phyloP scores from a whole-genome alignment of 148 eudicot genomes.

The Chenopodium formosanum region DNA sequence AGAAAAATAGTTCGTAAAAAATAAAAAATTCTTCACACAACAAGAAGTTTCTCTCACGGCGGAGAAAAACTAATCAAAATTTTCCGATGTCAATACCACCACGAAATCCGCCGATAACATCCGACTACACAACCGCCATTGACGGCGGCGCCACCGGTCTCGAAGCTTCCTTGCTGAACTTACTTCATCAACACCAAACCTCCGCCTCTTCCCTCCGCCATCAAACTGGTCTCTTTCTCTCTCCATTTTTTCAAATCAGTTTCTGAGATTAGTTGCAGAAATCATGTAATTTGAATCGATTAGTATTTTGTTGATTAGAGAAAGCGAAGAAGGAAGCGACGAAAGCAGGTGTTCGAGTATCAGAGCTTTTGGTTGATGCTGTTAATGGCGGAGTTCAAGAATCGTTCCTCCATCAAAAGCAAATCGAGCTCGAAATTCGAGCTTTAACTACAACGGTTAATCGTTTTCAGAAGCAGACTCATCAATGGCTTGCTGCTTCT shows the following conservation, averaged over 20 bases:
- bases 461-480: conserved; percentile 74
- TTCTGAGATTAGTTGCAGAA: not conserved
- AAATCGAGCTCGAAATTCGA: conserved; percentile 73
- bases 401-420: conserved; percentile 70
- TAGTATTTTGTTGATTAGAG: conserved; percentile 33
- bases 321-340: conserved; percentile 70
- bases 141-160: not conserved
- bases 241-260: not conserved
- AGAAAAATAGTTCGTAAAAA: not conserved
- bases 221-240: conserved; percentile 20
- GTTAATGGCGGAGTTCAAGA: conserved; percentile 86
- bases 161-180: conserved; percentile 18
- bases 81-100: not conserved
- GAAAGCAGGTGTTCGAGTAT: conserved; percentile 50
- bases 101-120: not conserved
- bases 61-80: not conserved
- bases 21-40: no score
- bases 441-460: conserved; percentile 48
- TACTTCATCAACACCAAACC: conserved; percentile 22
- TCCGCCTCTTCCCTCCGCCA: conserved; percentile 23
- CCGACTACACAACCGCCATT: not conserved
- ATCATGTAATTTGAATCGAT: no score
- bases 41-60: not conserved
- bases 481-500: conserved; percentile 83
- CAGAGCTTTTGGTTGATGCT: conserved; percentile 62